Conservation (phyloP, 176 grass and related monocot species). For the Microstegium vimineum region DNA sequence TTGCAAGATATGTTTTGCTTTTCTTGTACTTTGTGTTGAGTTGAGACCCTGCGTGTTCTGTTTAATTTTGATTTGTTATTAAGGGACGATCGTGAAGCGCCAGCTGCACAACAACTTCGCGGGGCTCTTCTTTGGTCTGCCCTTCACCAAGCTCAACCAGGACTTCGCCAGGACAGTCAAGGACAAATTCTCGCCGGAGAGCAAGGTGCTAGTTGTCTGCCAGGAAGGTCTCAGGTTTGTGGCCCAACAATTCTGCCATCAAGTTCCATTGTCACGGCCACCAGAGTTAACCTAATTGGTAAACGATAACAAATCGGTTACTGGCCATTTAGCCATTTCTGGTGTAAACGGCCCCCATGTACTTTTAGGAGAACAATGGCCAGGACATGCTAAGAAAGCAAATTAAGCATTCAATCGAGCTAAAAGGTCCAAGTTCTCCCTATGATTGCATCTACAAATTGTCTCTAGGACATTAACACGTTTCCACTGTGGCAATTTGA, state of each 20-base stretch:
- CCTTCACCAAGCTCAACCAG: constrained; percentile 72
- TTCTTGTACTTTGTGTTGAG: background rate
- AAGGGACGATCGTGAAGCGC: constrained; percentile 82
- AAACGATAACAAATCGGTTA: too few relatives aligned
- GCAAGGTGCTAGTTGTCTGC: constrained; percentile 77
- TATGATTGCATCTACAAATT: too few relatives aligned
- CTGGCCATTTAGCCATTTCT: too few relatives aligned
- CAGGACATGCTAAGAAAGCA: too few relatives aligned
- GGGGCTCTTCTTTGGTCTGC: constrained; percentile 71
- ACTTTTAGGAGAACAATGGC: too few relatives aligned
- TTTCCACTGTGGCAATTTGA: too few relatives aligned
- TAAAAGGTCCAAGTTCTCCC: too few relatives aligned
- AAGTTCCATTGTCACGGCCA: background rate
- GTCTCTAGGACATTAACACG: too few relatives aligned
- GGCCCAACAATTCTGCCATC: background rate
- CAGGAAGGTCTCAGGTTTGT: constrained; percentile 90
- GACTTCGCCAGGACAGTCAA: constrained; percentile 69
- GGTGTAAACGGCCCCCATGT: too few relatives aligned
- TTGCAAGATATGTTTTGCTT: background rate
- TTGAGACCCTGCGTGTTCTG: background rate
- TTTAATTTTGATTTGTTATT: background rate
- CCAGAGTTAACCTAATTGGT: too few relatives aligned
- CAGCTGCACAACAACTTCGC: constrained; percentile 80
- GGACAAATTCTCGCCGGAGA: constrained; percentile 62
- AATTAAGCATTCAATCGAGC: too few relatives aligned